Evolutionary conservation across 352 stramenopile species (phyloP).

Genomic region (Albugo candida): DNA sequence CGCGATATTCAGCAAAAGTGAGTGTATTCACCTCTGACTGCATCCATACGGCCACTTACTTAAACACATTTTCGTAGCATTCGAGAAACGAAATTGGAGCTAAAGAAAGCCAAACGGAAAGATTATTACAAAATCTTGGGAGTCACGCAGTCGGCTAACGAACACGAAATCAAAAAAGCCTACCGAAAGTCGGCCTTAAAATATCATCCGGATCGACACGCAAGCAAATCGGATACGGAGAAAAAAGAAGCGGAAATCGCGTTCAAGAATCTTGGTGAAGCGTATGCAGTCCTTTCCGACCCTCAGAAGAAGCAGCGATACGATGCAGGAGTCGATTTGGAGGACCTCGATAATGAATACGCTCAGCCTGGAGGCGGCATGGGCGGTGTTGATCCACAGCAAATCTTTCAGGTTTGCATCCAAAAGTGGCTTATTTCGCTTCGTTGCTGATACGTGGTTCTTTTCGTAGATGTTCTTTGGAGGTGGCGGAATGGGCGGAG

Average conservation of each 20-base stretch:
- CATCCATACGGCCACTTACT: not conserved
- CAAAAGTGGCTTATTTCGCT: not conserved
- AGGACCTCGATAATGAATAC: conserved; percentile 85
- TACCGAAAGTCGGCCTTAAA: conserved; percentile 89
- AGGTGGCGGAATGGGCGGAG: conserved; percentile 18
- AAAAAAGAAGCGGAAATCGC: conserved; percentile 78
- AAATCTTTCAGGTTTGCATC: conserved; percentile 51
- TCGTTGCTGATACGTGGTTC: not conserved
- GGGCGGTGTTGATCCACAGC: conserved; percentile 57
- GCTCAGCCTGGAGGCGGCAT: conserved; percentile 40
- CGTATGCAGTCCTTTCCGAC: conserved; percentile 91
- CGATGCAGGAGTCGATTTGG: conserved; percentile 87
- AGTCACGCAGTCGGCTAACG: conserved; percentile 52
- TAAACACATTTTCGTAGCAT: conserved; percentile 20
- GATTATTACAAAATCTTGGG: conserved; percentile 91
- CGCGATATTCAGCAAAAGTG: conserved; percentile 52
- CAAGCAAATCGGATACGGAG: conserved; percentile 77
- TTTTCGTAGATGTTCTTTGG: conserved; percentile 64
- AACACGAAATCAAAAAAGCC: conserved; percentile 95
- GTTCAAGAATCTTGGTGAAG: conserved; percentile 94
- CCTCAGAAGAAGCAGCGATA: conserved; percentile 86
- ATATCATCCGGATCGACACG: conserved; percentile 92
- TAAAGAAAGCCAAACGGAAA: conserved; percentile 91
- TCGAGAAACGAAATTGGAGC: conserved; percentile 74
- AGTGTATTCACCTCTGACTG: not conserved